Evolutionary conservation across 2,329 filamentous ascomycete genomes (phyloP).

Genomic region (Magnaporthales sp.): DNA sequence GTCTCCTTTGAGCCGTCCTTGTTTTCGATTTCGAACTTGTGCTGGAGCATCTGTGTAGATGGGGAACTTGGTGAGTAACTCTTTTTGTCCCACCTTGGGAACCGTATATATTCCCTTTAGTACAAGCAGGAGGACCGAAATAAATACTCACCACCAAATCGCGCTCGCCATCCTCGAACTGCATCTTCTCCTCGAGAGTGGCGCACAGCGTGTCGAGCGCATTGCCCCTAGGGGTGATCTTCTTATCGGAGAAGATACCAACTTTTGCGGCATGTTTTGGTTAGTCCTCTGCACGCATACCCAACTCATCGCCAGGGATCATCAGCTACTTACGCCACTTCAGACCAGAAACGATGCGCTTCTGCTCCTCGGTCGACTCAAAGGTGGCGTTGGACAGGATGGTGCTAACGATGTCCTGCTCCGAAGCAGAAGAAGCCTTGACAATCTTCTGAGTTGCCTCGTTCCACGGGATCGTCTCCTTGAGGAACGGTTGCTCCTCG

Average conservation of each 20-base stretch:
- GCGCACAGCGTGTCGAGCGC: slow-evolving; percentile 88
- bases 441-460: slow-evolving; percentile 75
- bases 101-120: neutral
- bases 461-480: slow-evolving; percentile 66
- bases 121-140: neutral
- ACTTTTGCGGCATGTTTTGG: neutral
- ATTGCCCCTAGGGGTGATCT: slow-evolving; percentile 66
- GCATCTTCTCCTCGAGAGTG: slow-evolving; percentile 84
- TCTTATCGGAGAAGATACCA: slow-evolving; percentile 56
- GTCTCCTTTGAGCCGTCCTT: slow-evolving; percentile 71
- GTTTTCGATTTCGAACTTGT: slow-evolving; percentile 77
- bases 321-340: slow-evolving; percentile 38
- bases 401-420: slow-evolving; percentile 62
- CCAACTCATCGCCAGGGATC: neutral
- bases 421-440: slow-evolving; percentile 54
- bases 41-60: slow-evolving; percentile 50
- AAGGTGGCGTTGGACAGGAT: slow-evolving; percentile 72
- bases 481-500: slow-evolving; percentile 54
- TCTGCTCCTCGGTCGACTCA: slow-evolving; percentile 56
- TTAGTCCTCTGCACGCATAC: neutral
- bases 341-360: slow-evolving; percentile 60
- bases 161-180: slow-evolving; percentile 72
- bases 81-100: neutral
- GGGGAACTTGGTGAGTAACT: slow-evolving; percentile 1
- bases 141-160: slow-evolving; percentile 56